Conservation (phyloP, 2,329 filamentous ascomycete species). For the Pseudogymnoascus sp. region DNA sequence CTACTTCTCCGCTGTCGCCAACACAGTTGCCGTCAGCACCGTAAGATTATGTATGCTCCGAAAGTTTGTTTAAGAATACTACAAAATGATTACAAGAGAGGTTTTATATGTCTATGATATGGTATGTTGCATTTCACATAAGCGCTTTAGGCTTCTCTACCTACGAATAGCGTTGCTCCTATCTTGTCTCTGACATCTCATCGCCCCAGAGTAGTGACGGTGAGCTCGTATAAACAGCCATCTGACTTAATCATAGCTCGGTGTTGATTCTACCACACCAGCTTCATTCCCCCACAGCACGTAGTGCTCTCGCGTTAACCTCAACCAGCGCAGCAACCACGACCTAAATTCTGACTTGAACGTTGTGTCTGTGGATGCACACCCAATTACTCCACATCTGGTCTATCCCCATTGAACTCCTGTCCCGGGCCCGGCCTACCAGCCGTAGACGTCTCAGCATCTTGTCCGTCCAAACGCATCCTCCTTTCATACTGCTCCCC, state of each 20-base stretch:
- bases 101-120: not conserved
- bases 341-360: not conserved
- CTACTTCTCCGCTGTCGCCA: not conserved
- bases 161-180: not conserved
- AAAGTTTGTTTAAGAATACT: not conserved
- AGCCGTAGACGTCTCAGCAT: conserved; percentile 63
- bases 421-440: not conserved
- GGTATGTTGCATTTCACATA: not conserved
- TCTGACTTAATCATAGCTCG: not conserved
- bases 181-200: not conserved
- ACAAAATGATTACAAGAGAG: not conserved
- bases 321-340: not conserved
- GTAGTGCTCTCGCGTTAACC: not conserved
- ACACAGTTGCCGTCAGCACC: not conserved
- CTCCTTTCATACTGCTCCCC: conserved; percentile 86
- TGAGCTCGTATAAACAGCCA: not conserved
- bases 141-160: not conserved
- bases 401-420: not conserved
- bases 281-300: not conserved
- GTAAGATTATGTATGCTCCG: not conserved
- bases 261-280: not conserved
- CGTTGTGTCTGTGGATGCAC: not conserved
- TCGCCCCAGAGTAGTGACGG: not conserved
- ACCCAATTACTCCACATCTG: not conserved
- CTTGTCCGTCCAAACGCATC: conserved; percentile 75